phyloP scores from a whole-genome alignment of 257 asterid species.

The Nicotiana otophora region DNA sequence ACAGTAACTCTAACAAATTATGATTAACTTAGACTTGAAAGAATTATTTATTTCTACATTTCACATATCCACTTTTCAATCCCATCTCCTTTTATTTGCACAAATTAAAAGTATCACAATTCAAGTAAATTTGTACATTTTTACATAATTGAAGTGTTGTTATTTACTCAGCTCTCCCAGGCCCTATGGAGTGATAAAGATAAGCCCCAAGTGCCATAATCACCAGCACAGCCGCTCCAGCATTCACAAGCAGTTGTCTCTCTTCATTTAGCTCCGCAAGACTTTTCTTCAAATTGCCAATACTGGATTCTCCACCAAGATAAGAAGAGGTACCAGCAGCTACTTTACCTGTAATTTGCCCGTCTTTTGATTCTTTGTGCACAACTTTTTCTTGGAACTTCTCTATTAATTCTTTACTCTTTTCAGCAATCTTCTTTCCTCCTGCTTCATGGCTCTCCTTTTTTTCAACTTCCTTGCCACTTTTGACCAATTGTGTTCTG shows the following conservation, averaged over 20 bases:
- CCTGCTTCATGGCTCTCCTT: not conserved
- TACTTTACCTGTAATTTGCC: slow-evolving; percentile 6
- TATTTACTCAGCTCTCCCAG: not conserved
- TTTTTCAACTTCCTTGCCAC: not conserved
- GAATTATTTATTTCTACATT: not conserved
- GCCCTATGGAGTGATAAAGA: slow-evolving; percentile 26
- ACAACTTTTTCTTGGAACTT: slow-evolving; percentile 7
- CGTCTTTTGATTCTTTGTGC: slow-evolving; percentile 16
- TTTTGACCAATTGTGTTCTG: not conserved
- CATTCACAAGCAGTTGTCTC: slow-evolving; percentile 54
- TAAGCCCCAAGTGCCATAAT: slow-evolving; percentile 54
- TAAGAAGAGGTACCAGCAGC: not conserved
- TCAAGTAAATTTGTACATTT: not conserved
- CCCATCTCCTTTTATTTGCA: not conserved
- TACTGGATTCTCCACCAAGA: slow-evolving; percentile 20
- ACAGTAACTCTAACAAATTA: too few relatives aligned
- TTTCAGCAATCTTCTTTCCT: slow-evolving; percentile 3
- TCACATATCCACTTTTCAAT: not conserved
- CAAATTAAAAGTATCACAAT: not conserved
- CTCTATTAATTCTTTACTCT: not conserved
- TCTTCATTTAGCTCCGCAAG: slow-evolving; percentile 43
- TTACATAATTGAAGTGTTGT: not conserved
- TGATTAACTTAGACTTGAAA: not conserved
- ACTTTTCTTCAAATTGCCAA: slow-evolving; percentile 30
- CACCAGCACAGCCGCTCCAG: slow-evolving; percentile 63